These are phyloP conservation scores for Phaeodactylum tricornutum DNA, from an alignment of 108 stramenopile genomes.

Conservation along the genomic window DNA sequence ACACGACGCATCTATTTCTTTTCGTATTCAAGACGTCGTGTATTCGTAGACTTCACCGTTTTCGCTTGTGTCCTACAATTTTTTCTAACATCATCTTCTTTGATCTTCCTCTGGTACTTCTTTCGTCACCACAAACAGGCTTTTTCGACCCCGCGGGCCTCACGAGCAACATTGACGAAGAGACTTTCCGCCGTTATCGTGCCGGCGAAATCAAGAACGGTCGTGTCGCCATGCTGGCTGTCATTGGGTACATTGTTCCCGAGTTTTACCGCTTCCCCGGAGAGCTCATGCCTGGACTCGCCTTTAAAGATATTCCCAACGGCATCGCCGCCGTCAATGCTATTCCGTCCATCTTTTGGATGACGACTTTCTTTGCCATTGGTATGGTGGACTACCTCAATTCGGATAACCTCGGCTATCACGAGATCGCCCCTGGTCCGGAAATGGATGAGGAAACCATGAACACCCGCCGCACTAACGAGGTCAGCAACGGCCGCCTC, in stretches of 20 bases:
- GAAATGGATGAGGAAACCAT: conserved; percentile 30
- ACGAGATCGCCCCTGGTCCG: conserved; percentile 25
- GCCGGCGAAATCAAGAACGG: conserved; percentile 70
- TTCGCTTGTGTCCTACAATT: too few relatives aligned
- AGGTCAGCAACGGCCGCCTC: conserved; percentile 31
- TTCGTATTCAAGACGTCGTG: too few relatives aligned
- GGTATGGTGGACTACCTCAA: conserved; percentile 55
- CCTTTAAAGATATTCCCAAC: conserved; percentile 67
- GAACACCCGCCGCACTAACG: conserved; percentile 64
- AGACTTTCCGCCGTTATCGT: too few relatives aligned
- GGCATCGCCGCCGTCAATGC: conserved; percentile 59
- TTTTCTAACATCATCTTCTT: too few relatives aligned
- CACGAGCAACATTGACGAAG: too few relatives aligned
- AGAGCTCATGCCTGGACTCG: conserved; percentile 40
- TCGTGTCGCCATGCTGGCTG: conserved; percentile 66
- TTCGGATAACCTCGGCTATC: conserved; percentile 45
- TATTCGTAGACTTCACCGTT: too few relatives aligned
- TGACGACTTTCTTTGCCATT: conserved; percentile 68
- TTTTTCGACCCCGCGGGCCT: too few relatives aligned
- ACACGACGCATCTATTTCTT: too few relatives aligned
- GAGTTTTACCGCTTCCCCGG: conserved; percentile 28
- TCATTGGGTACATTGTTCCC: conserved; percentile 43
- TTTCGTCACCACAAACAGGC: too few relatives aligned
- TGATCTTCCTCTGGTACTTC: too few relatives aligned
- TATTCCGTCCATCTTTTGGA: conserved; percentile 56